phyloP scores from a whole-genome alignment of 2,329 filamentous ascomycete genomes.

The Alternaria brassicicola region DNA sequence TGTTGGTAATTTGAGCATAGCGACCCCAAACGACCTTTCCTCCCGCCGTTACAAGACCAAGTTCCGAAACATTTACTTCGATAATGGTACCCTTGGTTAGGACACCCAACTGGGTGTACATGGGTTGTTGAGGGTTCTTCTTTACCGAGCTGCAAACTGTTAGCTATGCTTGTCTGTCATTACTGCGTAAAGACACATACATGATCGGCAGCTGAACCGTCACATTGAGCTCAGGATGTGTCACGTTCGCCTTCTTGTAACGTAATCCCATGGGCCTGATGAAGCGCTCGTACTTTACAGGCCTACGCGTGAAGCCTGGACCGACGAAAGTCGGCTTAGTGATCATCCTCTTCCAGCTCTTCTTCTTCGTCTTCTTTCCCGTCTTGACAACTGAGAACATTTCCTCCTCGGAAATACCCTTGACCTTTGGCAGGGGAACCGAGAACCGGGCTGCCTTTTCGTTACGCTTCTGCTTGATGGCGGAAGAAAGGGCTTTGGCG shows the following conservation, averaged over 20 bases:
- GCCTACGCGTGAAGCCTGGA: constrained; percentile 83
- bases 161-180: not conserved
- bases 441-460: constrained; percentile 91
- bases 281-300: constrained; percentile 71
- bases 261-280: constrained; percentile 66
- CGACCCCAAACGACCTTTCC: constrained; percentile 69
- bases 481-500: constrained; percentile 76
- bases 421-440: constrained; percentile 91
- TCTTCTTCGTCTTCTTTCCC: constrained; percentile 83
- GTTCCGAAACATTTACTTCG: constrained; percentile 91
- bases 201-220: constrained; percentile 78
- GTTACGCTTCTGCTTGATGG: constrained; percentile 92
- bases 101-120: constrained; percentile 92
- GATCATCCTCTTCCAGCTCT: constrained; percentile 76
- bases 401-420: constrained; percentile 92
- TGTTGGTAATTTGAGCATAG: constrained; percentile 47
- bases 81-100: constrained; percentile 64
- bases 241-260: constrained; percentile 78
- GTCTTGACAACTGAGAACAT: constrained; percentile 96
- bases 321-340: constrained; percentile 91
- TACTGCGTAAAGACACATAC: not conserved
- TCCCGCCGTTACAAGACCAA: constrained; percentile 86
- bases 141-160: constrained; percentile 59
- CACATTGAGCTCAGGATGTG: constrained; percentile 79
- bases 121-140: constrained; percentile 84